Percentiles rank a stretch among this genome's conserved stretches.
These are phyloP conservation scores for Chimonanthus salicifolius DNA, from an alignment of 164 flowering plant genomes.

Conservation along the genomic window DNA sequence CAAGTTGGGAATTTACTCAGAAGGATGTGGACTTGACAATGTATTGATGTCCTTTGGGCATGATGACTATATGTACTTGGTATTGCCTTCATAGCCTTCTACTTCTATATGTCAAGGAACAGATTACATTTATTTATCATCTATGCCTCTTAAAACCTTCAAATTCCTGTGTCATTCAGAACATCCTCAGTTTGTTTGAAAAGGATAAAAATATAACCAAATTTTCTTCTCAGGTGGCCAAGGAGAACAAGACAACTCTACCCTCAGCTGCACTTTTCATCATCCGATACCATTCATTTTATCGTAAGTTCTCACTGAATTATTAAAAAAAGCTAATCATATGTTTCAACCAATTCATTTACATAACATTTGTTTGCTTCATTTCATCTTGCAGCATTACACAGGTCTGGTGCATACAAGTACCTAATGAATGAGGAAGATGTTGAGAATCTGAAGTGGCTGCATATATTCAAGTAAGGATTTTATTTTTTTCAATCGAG, in stretches of 20 bases:
- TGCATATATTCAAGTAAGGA: conserved; percentile 32
- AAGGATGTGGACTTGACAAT: conserved; percentile 63
- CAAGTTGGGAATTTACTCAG: conserved; percentile 47
- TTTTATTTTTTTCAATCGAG: background rate
- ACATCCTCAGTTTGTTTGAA: background rate
- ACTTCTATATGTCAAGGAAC: background rate
- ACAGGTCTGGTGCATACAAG: conserved; percentile 29
- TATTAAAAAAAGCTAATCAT: background rate
- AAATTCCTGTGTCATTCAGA: background rate
- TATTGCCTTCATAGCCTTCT: conserved; percentile 16
- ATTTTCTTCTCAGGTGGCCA: conserved; percentile 47
- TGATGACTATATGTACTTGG: conserved; percentile 81
- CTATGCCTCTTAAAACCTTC: background rate
- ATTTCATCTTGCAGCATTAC: conserved; percentile 24
- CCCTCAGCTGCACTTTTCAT: conserved; percentile 72
- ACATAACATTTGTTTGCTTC: background rate
- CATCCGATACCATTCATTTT: conserved; percentile 75
- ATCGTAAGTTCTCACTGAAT: conserved; percentile 33
- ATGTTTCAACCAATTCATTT: background rate
- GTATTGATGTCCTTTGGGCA: conserved; percentile 79
- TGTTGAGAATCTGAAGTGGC: conserved; percentile 36
- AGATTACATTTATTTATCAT: background rate
- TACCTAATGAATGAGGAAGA: conserved; percentile 40
- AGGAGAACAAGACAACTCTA: conserved; percentile 52
- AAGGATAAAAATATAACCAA: background rate